These are phyloP conservation scores for Candida rishiriensis DNA, from an alignment of 805 yeast species.

Conservation along the genomic window DNA sequence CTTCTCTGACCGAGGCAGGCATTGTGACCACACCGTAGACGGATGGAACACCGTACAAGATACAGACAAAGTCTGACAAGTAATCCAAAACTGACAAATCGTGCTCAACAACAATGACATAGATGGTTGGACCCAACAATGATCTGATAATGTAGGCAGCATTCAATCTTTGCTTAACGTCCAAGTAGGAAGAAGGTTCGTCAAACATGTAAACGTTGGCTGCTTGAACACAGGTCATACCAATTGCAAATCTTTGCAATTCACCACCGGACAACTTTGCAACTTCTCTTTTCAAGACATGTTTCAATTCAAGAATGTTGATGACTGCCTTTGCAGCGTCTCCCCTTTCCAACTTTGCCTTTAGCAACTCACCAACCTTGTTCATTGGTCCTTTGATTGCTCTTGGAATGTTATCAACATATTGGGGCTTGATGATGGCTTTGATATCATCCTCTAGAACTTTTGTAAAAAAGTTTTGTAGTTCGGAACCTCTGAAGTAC, in stretches of 20 bases:
- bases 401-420: conserved; percentile 95
- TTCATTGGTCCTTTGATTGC: conserved; percentile 88
- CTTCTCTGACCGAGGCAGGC: conserved; percentile 97
- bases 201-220: conserved; percentile 99
- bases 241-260: conserved; percentile 96
- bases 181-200: conserved; percentile 97
- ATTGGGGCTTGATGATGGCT: conserved; percentile 98
- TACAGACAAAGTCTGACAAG: conserved; percentile 94
- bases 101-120: conserved; percentile 97
- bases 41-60: conserved; percentile 95
- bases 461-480: conserved; percentile 93
- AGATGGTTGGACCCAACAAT: conserved; percentile 66
- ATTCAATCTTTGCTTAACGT: conserved; percentile 96
- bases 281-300: conserved; percentile 82
- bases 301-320: conserved; percentile 66
- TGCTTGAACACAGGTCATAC: conserved; percentile 90
- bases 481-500: conserved; percentile 93
- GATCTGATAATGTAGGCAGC: conserved; percentile 95
- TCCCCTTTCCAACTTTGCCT: conserved; percentile 69
- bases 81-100: conserved; percentile 97
- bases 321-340: conserved; percentile 63
- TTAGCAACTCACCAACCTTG: conserved; percentile 80
- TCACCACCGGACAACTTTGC: conserved; percentile 95
- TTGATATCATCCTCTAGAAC: conserved; percentile 89
- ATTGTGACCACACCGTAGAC: conserved; percentile 98